Evolutionary conservation across 306 rosid genomes (phyloP).

Genomic region (Mucuna pruriens): DNA sequence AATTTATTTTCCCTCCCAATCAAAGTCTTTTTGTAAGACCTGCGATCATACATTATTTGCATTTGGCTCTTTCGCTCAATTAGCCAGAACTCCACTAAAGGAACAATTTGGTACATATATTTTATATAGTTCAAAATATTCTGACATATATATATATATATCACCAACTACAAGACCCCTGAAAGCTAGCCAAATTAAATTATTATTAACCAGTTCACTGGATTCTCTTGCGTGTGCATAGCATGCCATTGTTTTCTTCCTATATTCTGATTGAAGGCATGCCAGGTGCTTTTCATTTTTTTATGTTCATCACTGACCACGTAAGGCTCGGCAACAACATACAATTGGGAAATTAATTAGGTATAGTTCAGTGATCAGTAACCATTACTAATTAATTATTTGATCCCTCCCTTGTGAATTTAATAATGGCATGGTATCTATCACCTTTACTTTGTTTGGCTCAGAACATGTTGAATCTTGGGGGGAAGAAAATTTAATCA

Average conservation of each 20-base stretch:
- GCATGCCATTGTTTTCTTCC: slow-evolving; percentile 58
- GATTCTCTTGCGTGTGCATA: slow-evolving; percentile 58
- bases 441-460: slow-evolving; percentile 37
- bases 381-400: slow-evolving; percentile 35
- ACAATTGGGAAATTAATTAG: slow-evolving; percentile 29
- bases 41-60: slow-evolving; percentile 33
- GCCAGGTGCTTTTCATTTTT: slow-evolving; percentile 36
- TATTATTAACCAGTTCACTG: slow-evolving; percentile 30
- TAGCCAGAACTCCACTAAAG: slow-evolving; percentile 1
- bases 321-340: slow-evolving; percentile 22
- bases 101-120: slow-evolving; percentile 35
- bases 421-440: slow-evolving; percentile 37
- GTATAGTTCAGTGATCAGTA: slow-evolving; percentile 34
- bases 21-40: slow-evolving; percentile 46
- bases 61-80: slow-evolving; percentile 43
- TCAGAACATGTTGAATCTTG: slow-evolving; percentile 20
- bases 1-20: slow-evolving; percentile 40
- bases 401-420: not conserved
- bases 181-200: slow-evolving; percentile 16
- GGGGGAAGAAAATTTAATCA: slow-evolving; percentile 12
- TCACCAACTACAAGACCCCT: not conserved
- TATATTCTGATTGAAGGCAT: slow-evolving; percentile 47
- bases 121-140: slow-evolving; percentile 1
- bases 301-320: slow-evolving; percentile 13
- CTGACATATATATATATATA: not conserved